Conservation (phyloP, 768 basidiomycete genomes). For the Xerocomellus amylosporus region DNA sequence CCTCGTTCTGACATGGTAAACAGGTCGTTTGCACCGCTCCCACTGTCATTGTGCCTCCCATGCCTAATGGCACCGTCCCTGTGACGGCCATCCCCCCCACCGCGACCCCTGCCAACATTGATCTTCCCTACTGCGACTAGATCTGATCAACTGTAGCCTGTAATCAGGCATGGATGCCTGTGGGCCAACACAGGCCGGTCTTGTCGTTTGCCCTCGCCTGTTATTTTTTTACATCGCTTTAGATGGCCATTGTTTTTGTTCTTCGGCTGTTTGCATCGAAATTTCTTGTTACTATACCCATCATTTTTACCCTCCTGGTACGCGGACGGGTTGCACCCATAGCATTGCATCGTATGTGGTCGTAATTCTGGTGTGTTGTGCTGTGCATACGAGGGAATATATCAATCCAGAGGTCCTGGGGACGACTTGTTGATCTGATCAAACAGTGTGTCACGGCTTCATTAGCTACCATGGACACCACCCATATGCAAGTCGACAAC, state of each 20-base stretch:
- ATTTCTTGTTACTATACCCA: constrained; percentile 27
- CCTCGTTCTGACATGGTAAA: not conserved
- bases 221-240: constrained; percentile 5
- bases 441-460: no score
- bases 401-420: constrained; percentile 13
- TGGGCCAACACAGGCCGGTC: constrained; percentile 26
- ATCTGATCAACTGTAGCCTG: not conserved
- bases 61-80: constrained; percentile 35
- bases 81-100: constrained; percentile 33
- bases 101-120: constrained; percentile 24
- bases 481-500: not conserved
- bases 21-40: constrained; percentile 55
- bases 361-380: constrained; percentile 27
- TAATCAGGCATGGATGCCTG: constrained; percentile 6
- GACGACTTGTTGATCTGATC: not conserved
- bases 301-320: not conserved
- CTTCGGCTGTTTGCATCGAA: not conserved
- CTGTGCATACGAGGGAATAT: constrained; percentile 22
- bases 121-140: constrained; percentile 53
- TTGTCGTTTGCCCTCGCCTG: constrained; percentile 19
- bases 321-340: constrained; percentile 4
- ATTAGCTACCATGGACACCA: no score
- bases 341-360: constrained; percentile 21
- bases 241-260: constrained; percentile 2
- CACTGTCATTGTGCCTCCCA: constrained; percentile 42